These are phyloP conservation scores for Hymenoscyphus linearis DNA, from an alignment of 2,329 filamentous ascomycete species.

Conservation along the genomic window DNA sequence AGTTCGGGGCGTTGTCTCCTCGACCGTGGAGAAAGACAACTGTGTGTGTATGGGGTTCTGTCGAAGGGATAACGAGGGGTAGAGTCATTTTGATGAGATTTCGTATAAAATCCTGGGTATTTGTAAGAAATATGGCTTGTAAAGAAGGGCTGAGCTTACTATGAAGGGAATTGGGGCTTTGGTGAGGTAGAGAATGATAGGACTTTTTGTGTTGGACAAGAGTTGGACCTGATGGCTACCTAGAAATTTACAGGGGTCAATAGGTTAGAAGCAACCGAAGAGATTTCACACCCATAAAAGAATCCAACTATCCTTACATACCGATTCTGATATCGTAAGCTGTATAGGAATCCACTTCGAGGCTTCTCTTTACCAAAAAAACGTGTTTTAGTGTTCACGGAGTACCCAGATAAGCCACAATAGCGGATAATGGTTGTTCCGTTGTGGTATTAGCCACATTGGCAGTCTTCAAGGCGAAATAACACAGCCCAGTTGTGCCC, in stretches of 20 bases:
- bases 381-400: too few species aligned
- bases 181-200: not conserved
- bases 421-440: too few species aligned
- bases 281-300: too few species aligned
- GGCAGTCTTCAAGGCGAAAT: too few species aligned
- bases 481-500: not conserved
- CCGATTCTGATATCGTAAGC: too few species aligned
- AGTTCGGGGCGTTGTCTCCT: constrained; percentile 9
- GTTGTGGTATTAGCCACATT: too few species aligned
- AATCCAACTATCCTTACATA: too few species aligned
- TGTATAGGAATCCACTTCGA: too few species aligned
- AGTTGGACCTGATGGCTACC: not conserved
- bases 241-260: too few species aligned
- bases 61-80: not conserved
- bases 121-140: not conserved
- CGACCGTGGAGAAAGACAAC: constrained; percentile 15
- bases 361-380: too few species aligned
- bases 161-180: not conserved
- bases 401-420: too few species aligned
- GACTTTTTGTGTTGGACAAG: not conserved
- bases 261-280: too few species aligned
- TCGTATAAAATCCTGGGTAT: not conserved
- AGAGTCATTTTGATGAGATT: not conserved
- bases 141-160: not conserved
- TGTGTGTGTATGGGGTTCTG: constrained; percentile 10